Conservation (phyloP, 768 basidiomycete genomes). For the Mycena alexandri region DNA sequence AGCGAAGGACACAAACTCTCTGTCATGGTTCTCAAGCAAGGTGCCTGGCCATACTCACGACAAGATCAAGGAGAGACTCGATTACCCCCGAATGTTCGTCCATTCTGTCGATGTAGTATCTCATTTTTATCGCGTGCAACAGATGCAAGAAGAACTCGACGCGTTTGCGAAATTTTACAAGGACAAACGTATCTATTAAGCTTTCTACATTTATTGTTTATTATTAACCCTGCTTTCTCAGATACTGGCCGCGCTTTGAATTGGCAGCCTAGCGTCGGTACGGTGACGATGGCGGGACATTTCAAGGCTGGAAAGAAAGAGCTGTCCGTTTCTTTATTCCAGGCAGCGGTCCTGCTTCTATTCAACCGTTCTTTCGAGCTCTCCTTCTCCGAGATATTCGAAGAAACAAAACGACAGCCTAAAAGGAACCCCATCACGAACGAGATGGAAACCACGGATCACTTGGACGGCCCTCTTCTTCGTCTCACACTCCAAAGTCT, state of each 20-base stretch:
- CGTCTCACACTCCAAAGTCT: conserved; percentile 92
- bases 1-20: conserved; percentile 64
- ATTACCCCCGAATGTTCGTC: conserved; percentile 66
- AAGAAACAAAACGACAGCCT: conserved; percentile 73
- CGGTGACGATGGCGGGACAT: conserved; percentile 77
- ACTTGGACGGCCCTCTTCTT: conserved; percentile 77
- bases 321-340: conserved; percentile 90
- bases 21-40: conserved; percentile 88
- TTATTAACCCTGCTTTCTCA: neutral
- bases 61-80: conserved; percentile 60
- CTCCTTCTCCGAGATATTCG: conserved; percentile 75
- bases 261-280: conserved; percentile 92
- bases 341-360: conserved; percentile 85
- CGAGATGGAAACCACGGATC: conserved; percentile 18
- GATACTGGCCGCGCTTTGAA: conserved; percentile 57
- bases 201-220: neutral
- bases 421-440: conserved; percentile 3
- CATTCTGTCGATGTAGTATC: conserved; percentile 11
- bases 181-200: conserved; percentile 71
- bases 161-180: conserved; percentile 81
- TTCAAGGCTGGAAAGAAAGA: conserved; percentile 85
- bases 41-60: conserved; percentile 86
- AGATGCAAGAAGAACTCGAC: conserved; percentile 83
- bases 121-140: conserved; percentile 30
- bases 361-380: conserved; percentile 82